Evolutionary conservation across 768 basidiomycete genomes (phyloP), one percentile per base, ranked within the genome.

Genomic region (Tylopilus balloui): DNA sequence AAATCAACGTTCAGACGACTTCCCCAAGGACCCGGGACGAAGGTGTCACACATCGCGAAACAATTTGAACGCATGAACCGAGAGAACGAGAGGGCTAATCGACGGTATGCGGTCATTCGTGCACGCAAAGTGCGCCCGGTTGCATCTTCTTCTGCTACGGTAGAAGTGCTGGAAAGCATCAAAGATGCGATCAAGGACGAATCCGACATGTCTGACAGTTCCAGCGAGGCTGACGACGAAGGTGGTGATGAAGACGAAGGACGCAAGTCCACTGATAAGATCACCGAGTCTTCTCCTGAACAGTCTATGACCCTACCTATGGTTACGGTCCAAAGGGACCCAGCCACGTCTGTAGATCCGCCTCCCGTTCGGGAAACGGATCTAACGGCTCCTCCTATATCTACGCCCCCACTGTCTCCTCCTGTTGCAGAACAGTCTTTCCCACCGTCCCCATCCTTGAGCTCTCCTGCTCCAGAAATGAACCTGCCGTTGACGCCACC

Each of bases 101-200:
- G 84, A 47, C 80, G 87, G 20, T 89, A 95, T 60, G 80, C 84
- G n/a, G 81, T 92, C 46, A 88, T 93, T 60, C 80, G 92, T 31
- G 88, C 88, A 11, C 86, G 83, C 54, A 82, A 87, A 38, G 88
- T 91, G 17, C 85, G 95, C 27, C 95, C 96, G 12, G 91, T 98
- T 13, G 88, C 88, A 17, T 86, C 85, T 21, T 86, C 93, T 14
- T 80, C 84, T 38, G 92, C 91, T 14, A 92, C 84, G 59, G 90
- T 95, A 1, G 84, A 93, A 61, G 79, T 96, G 27, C 76, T 96
- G 21, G 85, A 89, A 45, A 93, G 90, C 60, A 80, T 96, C 59
- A 86, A 88, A 62, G 93, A 96, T 59, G 94, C 89, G 2, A 88
- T 96, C 62, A 89, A 91, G 58, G 91, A 88, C 55, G 81, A 88